Base-by-base conservation (phyloP, 2,329 filamentous ascomycete species). In the Monosporascus sp. region DNA sequence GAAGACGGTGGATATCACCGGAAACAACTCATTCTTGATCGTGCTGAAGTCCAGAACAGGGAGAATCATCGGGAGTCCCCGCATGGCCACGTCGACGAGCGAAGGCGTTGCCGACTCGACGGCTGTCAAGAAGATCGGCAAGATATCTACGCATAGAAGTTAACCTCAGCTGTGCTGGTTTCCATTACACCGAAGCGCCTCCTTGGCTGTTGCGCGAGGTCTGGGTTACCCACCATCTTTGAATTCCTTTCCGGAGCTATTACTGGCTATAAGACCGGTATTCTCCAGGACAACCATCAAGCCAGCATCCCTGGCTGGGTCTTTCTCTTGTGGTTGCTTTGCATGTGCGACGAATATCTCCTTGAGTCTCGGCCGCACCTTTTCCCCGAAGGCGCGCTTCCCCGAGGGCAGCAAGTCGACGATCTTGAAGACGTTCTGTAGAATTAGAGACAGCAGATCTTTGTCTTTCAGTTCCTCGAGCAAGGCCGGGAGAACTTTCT, bases 11-110 rank as follows among this genome's bases (percentile, higher is more conserved):
- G 93, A 90, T 58, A 99, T 89, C 1, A 96, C 86, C 0, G 94
- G 94, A 69, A 99, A 99, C 1, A 99, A 80, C 58, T 97, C 93
- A 62, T 96, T 94, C 71, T 97, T 99, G 64, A 97, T 92, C 0
- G 93, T 97, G 60, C 88, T 95, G 62, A 97, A 97, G 71, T 99
- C 94, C 7, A 99, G 83, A 3, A 94, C 84, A 0, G 91, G 90
- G 5, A 97, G 74, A n/a, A 97, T 82, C 1, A 83, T 78, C 2
- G 90, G 87, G 5, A 99, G 74, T 27, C 87, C 89, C 49, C 87
- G 82, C 15, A 99, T 77, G 3, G 91, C 87, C 4, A 89, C 88
- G 71, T 97, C 94, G 0, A 97, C 88, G 17, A 99, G 78, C 1
- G 88, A 87, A 61, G 96, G 94, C 0, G 92, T 97, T 0, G 90